A percentile compares a stretch with the other conserved stretches of the same genome.
Evolutionary conservation across 257 asterid genomes (phyloP).

Genomic region (Salvia miltiorrhiza): DNA sequence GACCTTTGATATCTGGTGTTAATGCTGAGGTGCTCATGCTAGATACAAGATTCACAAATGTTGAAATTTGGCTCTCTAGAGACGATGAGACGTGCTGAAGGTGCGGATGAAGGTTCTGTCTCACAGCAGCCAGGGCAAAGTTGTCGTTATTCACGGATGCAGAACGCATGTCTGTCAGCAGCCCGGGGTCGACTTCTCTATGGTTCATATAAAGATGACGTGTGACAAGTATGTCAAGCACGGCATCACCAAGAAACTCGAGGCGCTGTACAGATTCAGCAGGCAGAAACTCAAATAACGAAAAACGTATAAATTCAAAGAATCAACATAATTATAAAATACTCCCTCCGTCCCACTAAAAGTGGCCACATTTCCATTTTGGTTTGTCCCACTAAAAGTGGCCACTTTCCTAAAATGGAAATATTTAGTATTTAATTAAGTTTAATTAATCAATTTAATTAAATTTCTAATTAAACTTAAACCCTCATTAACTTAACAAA

Average conservation of each 20-base stretch:
- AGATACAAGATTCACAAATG: constrained; percentile 48
- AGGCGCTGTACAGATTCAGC: constrained; percentile 63
- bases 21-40: constrained; percentile 33
- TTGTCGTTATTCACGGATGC: constrained; percentile 86
- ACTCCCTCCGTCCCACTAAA: too few species aligned
- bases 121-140: constrained; percentile 83
- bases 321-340: too few species aligned
- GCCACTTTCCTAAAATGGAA: too few species aligned
- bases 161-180: constrained; percentile 87
- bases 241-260: constrained; percentile 97
- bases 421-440: too few species aligned
- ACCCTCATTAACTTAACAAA: too few species aligned
- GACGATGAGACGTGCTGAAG: constrained; percentile 56
- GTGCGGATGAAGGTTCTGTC: constrained; percentile 60
- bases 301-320: background rate
- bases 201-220: constrained; percentile 70
- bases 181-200: constrained; percentile 78
- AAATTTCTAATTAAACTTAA: too few species aligned
- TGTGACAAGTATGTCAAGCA: constrained; percentile 79
- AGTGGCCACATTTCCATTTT: too few species aligned
- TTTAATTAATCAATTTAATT: too few species aligned
- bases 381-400: too few species aligned
- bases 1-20: constrained; percentile 60
- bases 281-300: background rate
- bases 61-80: constrained; percentile 53